These are phyloP conservation scores for Bruguiera hainesii DNA, from an alignment of 441 rosid genomes.

Conservation along the genomic window DNA sequence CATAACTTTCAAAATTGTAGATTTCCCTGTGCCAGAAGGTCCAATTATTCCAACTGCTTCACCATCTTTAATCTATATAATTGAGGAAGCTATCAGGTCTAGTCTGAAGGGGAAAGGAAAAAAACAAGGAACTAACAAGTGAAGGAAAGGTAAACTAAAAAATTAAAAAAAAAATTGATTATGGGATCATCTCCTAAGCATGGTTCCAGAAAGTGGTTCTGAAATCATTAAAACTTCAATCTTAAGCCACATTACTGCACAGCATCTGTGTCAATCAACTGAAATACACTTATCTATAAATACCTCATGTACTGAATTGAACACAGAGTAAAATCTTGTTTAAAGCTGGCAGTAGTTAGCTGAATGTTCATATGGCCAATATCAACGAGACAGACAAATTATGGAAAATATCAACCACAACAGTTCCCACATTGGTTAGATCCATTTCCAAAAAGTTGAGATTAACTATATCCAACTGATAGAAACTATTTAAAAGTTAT, in stretches of 20 bases:
- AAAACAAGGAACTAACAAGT: background rate
- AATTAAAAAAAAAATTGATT: background rate
- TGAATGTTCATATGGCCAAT: background rate
- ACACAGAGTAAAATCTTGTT: too few species aligned
- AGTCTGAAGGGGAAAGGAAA: background rate
- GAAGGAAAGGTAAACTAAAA: background rate
- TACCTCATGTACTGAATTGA: too few species aligned
- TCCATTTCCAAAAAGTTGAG: too few species aligned
- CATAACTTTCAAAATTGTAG: constrained; percentile 86
- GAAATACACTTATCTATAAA: too few species aligned
- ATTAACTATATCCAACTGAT: background rate
- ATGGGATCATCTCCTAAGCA: background rate
- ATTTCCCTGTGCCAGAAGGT: constrained; percentile 97
- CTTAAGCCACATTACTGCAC: background rate
- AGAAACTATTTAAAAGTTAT: background rate
- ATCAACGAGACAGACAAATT: background rate
- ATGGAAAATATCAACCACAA: background rate
- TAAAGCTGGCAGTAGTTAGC: too few species aligned
- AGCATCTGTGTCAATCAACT: background rate
- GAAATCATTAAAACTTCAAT: background rate
- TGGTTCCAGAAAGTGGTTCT: background rate
- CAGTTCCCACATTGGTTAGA: too few species aligned
- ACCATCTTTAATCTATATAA: constrained; percentile 75
- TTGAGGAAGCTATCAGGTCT: background rate
- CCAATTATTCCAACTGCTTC: constrained; percentile 98